Evolutionary conservation across 2,329 filamentous ascomycete species (phyloP).

Genomic region (Chaetomiaceae sp.): DNA sequence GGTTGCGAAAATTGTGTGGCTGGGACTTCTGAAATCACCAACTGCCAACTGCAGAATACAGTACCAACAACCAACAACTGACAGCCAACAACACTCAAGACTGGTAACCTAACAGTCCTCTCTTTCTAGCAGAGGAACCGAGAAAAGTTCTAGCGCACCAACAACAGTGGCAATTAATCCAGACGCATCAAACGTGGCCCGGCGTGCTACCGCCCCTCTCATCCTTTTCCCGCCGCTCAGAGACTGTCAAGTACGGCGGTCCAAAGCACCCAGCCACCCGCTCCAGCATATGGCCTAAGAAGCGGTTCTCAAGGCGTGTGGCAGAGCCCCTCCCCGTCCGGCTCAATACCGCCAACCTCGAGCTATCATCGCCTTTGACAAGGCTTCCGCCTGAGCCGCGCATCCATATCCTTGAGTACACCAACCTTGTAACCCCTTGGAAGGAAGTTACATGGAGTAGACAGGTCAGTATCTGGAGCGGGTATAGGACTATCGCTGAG

Average conservation of each 20-base stretch:
- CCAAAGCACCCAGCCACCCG: background rate
- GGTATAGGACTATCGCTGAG: no score
- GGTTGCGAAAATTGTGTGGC: no score
- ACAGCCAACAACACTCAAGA: no score
- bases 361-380: background rate
- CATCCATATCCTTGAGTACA: slow-evolving; percentile 18
- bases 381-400: slow-evolving; percentile 11
- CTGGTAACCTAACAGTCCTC: no score
- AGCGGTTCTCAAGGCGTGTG: background rate
- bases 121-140: no score
- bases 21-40: no score
- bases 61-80: no score
- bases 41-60: no score
- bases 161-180: no score
- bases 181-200: background rate
- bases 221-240: background rate
- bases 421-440: slow-evolving; percentile 22
- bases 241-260: background rate
- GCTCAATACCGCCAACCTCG: background rate
- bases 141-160: no score
- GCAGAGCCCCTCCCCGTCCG: background rate
- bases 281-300: background rate
- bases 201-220: background rate
- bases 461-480: no score
- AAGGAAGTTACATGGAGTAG: slow-evolving; percentile 16